These are phyloP conservation scores for Fusarium clavum DNA, from an alignment of 2,329 filamentous ascomycete genomes.

Conservation along the genomic window DNA sequence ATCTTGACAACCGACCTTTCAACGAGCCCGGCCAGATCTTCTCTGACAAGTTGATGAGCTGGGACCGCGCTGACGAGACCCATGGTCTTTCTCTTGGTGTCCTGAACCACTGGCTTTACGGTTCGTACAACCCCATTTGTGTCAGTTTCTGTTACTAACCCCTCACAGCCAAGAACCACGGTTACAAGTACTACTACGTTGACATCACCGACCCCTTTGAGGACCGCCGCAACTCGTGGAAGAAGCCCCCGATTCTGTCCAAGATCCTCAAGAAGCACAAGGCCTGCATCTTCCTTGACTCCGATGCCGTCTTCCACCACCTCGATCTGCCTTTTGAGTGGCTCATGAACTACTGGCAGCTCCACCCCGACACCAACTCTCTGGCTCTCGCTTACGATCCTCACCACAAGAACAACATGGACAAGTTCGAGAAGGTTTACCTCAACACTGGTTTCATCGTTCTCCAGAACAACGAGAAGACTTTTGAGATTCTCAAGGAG, in stretches of 20 bases:
- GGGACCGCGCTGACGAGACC: slow-evolving; percentile 49
- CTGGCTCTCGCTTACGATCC: slow-evolving; percentile 58
- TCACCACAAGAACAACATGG: slow-evolving; percentile 52
- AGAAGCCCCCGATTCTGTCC: slow-evolving; percentile 57
- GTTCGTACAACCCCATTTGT: slow-evolving; percentile 37
- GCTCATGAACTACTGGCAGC: slow-evolving; percentile 61
- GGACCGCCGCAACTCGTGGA: slow-evolving; percentile 60
- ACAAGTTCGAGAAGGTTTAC: slow-evolving; percentile 55
- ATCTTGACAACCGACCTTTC: slow-evolving; percentile 58
- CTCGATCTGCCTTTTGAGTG: slow-evolving; percentile 60
- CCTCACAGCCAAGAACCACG: slow-evolving; percentile 56
- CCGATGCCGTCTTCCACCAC: slow-evolving; percentile 58
- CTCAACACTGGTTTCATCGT: slow-evolving; percentile 67
- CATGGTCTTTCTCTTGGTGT: slow-evolving; percentile 56
- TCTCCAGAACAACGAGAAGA: slow-evolving; percentile 62
- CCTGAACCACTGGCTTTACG: slow-evolving; percentile 59
- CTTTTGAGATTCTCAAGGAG: slow-evolving; percentile 60
- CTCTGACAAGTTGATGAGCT: slow-evolving; percentile 50
- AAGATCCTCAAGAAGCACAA: slow-evolving; percentile 58
- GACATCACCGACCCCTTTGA: slow-evolving; percentile 51
- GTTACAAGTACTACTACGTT: slow-evolving; percentile 61
- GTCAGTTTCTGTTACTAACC: slow-evolving; percentile 32
- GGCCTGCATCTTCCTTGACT: slow-evolving; percentile 58
- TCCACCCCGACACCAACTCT: slow-evolving; percentile 55
- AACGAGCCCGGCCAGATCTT: slow-evolving; percentile 53